Evolutionary conservation across 2,329 filamentous ascomycete genomes (phyloP), one percentile per base, ranked within the genome.

Genomic region (Aspergillus flavus): DNA sequence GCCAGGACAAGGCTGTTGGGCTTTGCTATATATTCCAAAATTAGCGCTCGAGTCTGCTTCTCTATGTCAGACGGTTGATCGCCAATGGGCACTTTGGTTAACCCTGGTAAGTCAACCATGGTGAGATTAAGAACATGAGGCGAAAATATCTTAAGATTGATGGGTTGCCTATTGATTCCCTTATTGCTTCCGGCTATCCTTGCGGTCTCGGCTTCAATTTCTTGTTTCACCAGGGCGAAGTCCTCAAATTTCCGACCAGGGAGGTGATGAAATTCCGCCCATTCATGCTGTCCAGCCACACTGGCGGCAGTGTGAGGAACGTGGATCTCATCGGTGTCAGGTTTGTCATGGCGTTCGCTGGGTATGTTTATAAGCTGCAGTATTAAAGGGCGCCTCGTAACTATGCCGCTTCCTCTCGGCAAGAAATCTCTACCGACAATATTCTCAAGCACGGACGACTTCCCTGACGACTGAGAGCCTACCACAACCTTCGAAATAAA

Each of bases 121-220:
- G 95, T 99, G 80, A 99, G 84, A 80, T 96, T 99, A 65, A 99
- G 87, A 64, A 99, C 95, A 78, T 97, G 91, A 28, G 95, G 94
- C 53, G 95, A 98, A 83, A 97, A 99, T 67, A 99, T 95, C 78
- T 98, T 98, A 70, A 99, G 87, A 81, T 99, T 98, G 79, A 99
- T 99, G 64, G 95, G 93, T 76, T 96, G 92, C 67, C 95, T 86
- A 79, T 97, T 97, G 83, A 99, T 99, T 73, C 95, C 95, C 81
- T 98, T 98, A 83, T 99, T 99, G 82, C 87, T 96, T 72, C 95
- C 95, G 63, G 91, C 92, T 82, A 99, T 96, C 72, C 95, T 89
- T 63, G 93, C 89, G 23, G 96, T 99, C 82, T 99, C 95, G 67
- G 92, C 94, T 82, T 98, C 95, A 72, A 99, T 98, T 81, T 99